Percentiles rank a stretch among this genome's conserved stretches.
Conservation (phyloP, 768 basidiomycete species). For the Brasilioporus rufonigricans region DNA sequence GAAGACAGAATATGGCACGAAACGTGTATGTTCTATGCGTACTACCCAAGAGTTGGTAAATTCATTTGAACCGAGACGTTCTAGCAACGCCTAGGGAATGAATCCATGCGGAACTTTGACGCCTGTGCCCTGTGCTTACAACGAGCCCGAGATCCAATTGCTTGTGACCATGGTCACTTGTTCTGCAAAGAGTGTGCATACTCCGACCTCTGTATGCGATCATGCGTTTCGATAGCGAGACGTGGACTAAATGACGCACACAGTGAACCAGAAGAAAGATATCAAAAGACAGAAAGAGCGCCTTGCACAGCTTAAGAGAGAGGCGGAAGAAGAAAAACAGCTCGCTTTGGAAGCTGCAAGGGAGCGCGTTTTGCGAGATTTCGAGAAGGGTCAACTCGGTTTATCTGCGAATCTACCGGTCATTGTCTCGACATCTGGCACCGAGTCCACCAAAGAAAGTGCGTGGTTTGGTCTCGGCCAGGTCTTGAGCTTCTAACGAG, state of each 20-base stretch:
- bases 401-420: slow-evolving; percentile 46
- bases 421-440: slow-evolving; percentile 37
- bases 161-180: slow-evolving; percentile 83
- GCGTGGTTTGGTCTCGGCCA: slow-evolving; percentile 11
- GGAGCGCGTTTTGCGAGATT: slow-evolving; percentile 86
- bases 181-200: slow-evolving; percentile 97
- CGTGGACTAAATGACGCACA: slow-evolving; percentile 13
- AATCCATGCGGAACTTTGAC: slow-evolving; percentile 91
- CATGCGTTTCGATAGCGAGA: slow-evolving; percentile 2
- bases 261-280: slow-evolving; percentile 87
- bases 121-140: slow-evolving; percentile 88
- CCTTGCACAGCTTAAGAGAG: slow-evolving; percentile 68
- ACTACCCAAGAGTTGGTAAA: not conserved
- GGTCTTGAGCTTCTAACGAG: not conserved
- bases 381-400: slow-evolving; percentile 82
- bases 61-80: slow-evolving; percentile 5
- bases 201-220: slow-evolving; percentile 68
- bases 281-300: slow-evolving; percentile 88
- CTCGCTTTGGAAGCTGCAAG: slow-evolving; percentile 71
- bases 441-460: slow-evolving; percentile 36
- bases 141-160: slow-evolving; percentile 77
- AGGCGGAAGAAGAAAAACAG: slow-evolving; percentile 79
- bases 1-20: slow-evolving; percentile 77
- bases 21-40: slow-evolving; percentile 46
- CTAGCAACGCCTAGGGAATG: slow-evolving; percentile 59